Evolutionary conservation across 108 stramenopile species (phyloP).

Genomic region (Pseudonitzschia multiseries): DNA sequence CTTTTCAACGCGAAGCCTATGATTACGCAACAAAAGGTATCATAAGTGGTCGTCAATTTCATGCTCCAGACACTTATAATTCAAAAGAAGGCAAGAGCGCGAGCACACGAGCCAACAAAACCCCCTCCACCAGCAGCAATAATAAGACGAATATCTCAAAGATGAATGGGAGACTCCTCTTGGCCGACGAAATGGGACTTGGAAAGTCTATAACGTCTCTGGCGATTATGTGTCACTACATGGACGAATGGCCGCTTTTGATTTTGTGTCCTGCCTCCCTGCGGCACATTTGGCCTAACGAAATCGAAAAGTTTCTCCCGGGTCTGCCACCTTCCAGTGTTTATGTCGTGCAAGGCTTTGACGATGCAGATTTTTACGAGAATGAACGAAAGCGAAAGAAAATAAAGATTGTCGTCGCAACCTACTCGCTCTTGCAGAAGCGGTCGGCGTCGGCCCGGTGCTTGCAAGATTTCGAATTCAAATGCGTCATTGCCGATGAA

Average conservation of each 20-base stretch:
- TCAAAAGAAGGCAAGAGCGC: background rate
- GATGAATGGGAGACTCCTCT: conserved; percentile 61
- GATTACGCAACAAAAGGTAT: conserved; percentile 61
- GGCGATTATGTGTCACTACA: conserved; percentile 65
- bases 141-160: background rate
- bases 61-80: background rate
- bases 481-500: conserved; percentile 87
- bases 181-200: conserved; percentile 93
- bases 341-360: conserved; percentile 57
- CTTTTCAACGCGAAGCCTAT: conserved; percentile 65
- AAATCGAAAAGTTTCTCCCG: conserved; percentile 86
- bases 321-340: conserved; percentile 44
- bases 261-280: conserved; percentile 85
- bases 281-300: conserved; percentile 87
- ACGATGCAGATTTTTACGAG: conserved; percentile 51
- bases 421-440: conserved; percentile 62
- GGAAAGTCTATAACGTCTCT: conserved; percentile 89
- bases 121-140: background rate
- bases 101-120: background rate
- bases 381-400: conserved; percentile 32
- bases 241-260: conserved; percentile 83
- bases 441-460: conserved; percentile 44
- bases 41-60: conserved; percentile 12
- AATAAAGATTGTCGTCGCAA: conserved; percentile 67
- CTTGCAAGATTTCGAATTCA: conserved; percentile 52